Evolutionary conservation across 805 yeast genomes (phyloP), one percentile per base, ranked within the genome.

Genomic region (Saccharomyces cerevisiae): DNA sequence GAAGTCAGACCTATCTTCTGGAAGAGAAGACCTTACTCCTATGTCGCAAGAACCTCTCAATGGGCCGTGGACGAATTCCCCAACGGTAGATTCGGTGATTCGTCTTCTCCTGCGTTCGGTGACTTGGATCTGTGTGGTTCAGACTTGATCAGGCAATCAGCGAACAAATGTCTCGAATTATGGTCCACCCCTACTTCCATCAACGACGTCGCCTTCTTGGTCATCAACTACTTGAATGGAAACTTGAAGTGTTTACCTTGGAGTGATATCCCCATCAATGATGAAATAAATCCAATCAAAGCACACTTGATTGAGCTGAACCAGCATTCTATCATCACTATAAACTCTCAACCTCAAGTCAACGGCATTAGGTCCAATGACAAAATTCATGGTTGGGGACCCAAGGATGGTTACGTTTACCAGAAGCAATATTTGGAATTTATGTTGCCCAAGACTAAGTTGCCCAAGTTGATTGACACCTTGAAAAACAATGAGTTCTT

Each of bases 61-160:
- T 94, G 99, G 70, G 62, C 68, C 2, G 67, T 57, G 90, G 99
- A 94, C 73, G 99, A 94, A 70, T 94, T 92, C 67, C 99, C 99
- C 51, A 94, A 92, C 70, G 99, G 99, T 57, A 79, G 99, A 74
- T 94, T 97, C 91, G 99, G 99, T 64, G 97, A 94, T 69, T 88
- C 97, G 2, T 78, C 96, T 56, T 94, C 98, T 47, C 99, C 99
- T 4, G 98, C 98, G 1, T 91, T 87, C 72, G 96, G 96, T 64
- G 95, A 88, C 59, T 78, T 90, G 55, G 96, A 89, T 68, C 77
- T 87, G 52, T 84, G 84, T 61, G 94, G 92, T 22, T 81, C 89
- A 36, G 83, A 85, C 27, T 75, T 90, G 65, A 80, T 91, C 62
- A 81, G 96, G 70, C 96, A 89, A 70, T 81, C 91, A 2, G 84